Conservation (phyloP, 495 filamentous ascomycete genomes). For the Trypethelium eluteriae region DNA sequence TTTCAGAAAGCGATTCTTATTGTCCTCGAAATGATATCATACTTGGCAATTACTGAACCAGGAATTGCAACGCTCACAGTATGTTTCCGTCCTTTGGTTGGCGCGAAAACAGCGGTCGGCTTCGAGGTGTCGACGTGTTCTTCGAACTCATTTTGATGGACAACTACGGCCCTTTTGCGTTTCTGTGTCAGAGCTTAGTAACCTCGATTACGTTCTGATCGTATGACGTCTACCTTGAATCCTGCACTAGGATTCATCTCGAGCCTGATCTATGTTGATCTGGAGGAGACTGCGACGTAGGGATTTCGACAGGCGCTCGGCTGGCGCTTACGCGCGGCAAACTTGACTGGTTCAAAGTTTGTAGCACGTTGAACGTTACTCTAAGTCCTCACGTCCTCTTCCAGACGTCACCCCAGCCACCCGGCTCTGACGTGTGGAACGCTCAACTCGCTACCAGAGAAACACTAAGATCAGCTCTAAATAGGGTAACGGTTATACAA, state of each 20-base stretch:
- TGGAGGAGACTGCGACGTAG: background rate
- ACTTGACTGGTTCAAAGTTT: background rate
- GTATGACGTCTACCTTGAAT: background rate
- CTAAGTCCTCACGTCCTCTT: no score
- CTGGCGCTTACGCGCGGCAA: background rate
- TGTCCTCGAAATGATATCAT: slow-evolving; percentile 7
- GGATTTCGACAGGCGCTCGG: background rate
- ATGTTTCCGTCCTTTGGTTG: slow-evolving; percentile 39
- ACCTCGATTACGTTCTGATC: background rate
- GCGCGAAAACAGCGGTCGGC: slow-evolving; percentile 49
- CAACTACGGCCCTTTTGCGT: slow-evolving; percentile 24
- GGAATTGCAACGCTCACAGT: slow-evolving; percentile 53
- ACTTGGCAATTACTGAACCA: slow-evolving; percentile 55
- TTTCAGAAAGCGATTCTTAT: slow-evolving; percentile 4
- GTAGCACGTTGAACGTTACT: no score
- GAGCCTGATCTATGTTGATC: background rate
- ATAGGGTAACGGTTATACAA: no score
- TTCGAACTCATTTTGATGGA: slow-evolving; percentile 12
- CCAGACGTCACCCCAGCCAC: no score
- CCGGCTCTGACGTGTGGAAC: no score
- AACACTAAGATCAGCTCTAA: no score
- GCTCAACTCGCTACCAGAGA: no score
- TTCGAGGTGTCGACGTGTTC: slow-evolving; percentile 44
- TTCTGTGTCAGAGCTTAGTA: slow-evolving; percentile 22
- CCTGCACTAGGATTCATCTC: background rate